A percentile compares a stretch with the other conserved stretches of the same genome.
Evolutionary conservation across 1,284 basidiomycete genomes (phyloP).

Genomic region (Cerrena zonata): DNA sequence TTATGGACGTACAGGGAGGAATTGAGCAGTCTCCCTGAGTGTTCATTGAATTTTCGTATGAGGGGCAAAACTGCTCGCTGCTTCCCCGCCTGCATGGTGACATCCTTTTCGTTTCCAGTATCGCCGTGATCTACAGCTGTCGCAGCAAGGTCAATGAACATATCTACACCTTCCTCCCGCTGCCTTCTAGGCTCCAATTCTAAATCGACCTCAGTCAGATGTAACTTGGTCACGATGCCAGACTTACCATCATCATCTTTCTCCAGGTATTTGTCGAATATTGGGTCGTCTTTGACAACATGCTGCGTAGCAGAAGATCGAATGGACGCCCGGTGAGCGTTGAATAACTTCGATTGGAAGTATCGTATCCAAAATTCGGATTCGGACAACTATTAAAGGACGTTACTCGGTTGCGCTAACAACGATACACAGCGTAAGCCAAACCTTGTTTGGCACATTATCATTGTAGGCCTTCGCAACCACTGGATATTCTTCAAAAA

Average conservation of each 20-base stretch:
- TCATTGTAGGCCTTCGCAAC: conserved; percentile 88
- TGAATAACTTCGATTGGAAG: conserved; percentile 92
- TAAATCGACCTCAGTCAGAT: conserved; percentile 27
- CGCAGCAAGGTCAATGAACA: conserved; percentile 81
- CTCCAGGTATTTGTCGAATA: conserved; percentile 93
- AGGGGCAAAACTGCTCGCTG: conserved; percentile 84
- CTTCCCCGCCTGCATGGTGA: conserved; percentile 93
- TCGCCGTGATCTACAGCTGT: conserved; percentile 90
- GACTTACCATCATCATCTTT: conserved; percentile 83
- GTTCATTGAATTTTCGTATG: conserved; percentile 96
- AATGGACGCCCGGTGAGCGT: conserved; percentile 88
- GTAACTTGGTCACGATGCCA: neutral
- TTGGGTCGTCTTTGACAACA: conserved; percentile 84
- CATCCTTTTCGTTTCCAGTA: conserved; percentile 83
- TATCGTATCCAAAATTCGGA: conserved; percentile 95
- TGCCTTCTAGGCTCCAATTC: conserved; percentile 76
- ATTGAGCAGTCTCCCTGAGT: conserved; percentile 83
- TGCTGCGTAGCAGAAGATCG: conserved; percentile 80
- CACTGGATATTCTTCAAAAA: conserved; percentile 96
- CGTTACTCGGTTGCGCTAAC: conserved; percentile 8
- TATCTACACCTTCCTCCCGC: conserved; percentile 64
- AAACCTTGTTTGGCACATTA: conserved; percentile 82
- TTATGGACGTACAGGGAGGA: conserved; percentile 55
- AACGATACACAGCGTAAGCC: conserved; percentile 16
- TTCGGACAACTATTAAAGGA: conserved; percentile 66